Base-by-base conservation (phyloP, 768 basidiomycete genomes). In the Phylloporus arenicola region DNA sequence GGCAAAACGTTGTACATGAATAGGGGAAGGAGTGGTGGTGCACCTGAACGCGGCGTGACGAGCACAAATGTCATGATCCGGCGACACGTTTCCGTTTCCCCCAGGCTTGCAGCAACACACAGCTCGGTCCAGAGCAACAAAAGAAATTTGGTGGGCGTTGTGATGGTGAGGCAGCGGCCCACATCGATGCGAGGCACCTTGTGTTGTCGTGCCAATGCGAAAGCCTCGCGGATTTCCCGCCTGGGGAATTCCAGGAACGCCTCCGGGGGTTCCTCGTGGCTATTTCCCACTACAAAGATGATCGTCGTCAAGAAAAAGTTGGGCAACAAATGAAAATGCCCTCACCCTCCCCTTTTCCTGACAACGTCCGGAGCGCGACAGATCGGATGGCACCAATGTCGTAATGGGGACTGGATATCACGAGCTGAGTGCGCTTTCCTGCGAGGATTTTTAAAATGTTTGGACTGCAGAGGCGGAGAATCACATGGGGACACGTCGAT, bases 1-100 rank as follows among this genome's bases (percentile, higher is more conserved):
- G 88, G 88, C 13, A 86, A 63, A n/a, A 85, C 67, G 50, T 79
- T 70, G 62, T 86, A 80, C 53, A 88, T 60, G 64, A 90, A 91
- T 25, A 87, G 75, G 0, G 87, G 87, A 19, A 92, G 71, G 6
- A 91, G 73, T 2, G 87, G 86, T 1, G 83, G 82, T 4, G 68
- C 66, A 10, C 66, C 68, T 9, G 77, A 63, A 20, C 79, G 80
- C 37, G 87, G 86, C 53, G 73, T 79, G 25, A 82, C 78, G 34
- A 91, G 73, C 34, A 82, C 76, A 63, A 83, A 87, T 1, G 84
- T 84, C 42, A 81, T 79, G 24, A 90, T 68, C 37, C 86, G 77
- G 47, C 81, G 74, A 62, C 80, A 80, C 16, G 73, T 75, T 51
- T 88, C 86, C 38, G 78, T 71, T 51, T 83, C 81, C 29, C 82